phyloP scores from a whole-genome alignment of 805 yeast genomes.

The Candida nemodendra region DNA sequence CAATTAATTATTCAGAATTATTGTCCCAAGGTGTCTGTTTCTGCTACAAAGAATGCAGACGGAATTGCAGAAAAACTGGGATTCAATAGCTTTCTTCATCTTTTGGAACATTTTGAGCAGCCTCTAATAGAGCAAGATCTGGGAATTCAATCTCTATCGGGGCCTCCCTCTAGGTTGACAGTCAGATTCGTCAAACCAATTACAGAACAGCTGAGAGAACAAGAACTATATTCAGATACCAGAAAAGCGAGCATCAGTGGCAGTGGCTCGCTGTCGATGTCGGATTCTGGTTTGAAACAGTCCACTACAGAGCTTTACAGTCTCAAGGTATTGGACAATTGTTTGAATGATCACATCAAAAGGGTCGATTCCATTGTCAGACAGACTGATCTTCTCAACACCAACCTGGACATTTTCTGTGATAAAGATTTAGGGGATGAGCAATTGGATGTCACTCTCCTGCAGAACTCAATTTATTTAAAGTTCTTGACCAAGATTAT shows the following conservation, averaged over 20 bases:
- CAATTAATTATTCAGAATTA: constrained; percentile 29
- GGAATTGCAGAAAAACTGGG: constrained; percentile 21
- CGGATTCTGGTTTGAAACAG: constrained; percentile 10
- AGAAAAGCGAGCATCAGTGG: constrained; percentile 15
- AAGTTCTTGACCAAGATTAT: constrained; percentile 57
- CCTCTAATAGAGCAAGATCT: constrained; percentile 20
- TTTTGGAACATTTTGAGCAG: constrained; percentile 31
- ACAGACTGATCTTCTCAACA: constrained; percentile 2
- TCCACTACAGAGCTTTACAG: constrained; percentile 25
- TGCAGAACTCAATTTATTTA: constrained; percentile 52
- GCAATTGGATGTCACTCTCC: constrained; percentile 14
- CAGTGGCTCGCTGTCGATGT: constrained; percentile 9
- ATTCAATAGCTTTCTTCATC: constrained; percentile 17
- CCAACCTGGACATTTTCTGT: neutral
- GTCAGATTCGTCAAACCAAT: constrained; percentile 30
- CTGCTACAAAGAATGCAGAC: constrained; percentile 25
- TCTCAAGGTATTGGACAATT: constrained; percentile 13
- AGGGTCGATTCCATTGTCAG: constrained; percentile 17
- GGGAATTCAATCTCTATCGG: constrained; percentile 11
- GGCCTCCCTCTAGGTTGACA: constrained; percentile 18
- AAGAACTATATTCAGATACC: constrained; percentile 13
- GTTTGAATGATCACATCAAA: constrained; percentile 22
- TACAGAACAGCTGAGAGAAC: constrained; percentile 23
- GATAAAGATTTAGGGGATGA: constrained; percentile 1
- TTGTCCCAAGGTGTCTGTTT: constrained; percentile 34